Conservation (phyloP, 331 rosid genomes). For the Spiraea crenata region DNA sequence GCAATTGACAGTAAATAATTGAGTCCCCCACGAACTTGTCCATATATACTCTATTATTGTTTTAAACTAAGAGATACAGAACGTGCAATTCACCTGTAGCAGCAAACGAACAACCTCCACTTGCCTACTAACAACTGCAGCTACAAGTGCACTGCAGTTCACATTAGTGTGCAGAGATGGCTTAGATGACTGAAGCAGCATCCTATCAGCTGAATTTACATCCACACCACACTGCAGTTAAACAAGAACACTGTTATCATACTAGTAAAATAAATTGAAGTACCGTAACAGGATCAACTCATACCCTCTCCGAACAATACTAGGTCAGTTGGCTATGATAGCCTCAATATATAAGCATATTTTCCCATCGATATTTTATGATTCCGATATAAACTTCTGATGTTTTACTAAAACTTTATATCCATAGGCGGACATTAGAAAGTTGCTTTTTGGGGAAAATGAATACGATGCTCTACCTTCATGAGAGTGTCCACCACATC, state of each 20-base stretch:
- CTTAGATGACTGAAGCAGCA: constrained; percentile 77
- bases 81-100: constrained; percentile 54
- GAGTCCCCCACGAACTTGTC: background rate
- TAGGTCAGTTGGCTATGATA: background rate
- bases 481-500: constrained; percentile 64
- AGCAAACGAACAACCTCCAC: constrained; percentile 62
- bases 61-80: constrained; percentile 10
- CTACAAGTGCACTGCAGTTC: constrained; percentile 78
- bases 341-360: too few relatives aligned
- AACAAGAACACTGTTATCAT: constrained; percentile 18
- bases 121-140: constrained; percentile 90
- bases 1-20: background rate
- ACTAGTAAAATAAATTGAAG: background rate
- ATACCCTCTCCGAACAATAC: background rate
- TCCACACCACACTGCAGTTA: constrained; percentile 79
- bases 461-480: constrained; percentile 45
- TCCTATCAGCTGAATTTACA: constrained; percentile 56
- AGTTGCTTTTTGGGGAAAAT: background rate
- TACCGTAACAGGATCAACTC: constrained; percentile 1
- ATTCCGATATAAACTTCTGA: background rate
- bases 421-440: background rate
- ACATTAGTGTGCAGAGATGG: constrained; percentile 89
- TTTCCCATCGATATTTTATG: too few relatives aligned
- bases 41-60: background rate
- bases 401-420: background rate